phyloP scores from a whole-genome alignment of 2,329 filamentous ascomycete species.

The Magnaporthiopsis poae region DNA sequence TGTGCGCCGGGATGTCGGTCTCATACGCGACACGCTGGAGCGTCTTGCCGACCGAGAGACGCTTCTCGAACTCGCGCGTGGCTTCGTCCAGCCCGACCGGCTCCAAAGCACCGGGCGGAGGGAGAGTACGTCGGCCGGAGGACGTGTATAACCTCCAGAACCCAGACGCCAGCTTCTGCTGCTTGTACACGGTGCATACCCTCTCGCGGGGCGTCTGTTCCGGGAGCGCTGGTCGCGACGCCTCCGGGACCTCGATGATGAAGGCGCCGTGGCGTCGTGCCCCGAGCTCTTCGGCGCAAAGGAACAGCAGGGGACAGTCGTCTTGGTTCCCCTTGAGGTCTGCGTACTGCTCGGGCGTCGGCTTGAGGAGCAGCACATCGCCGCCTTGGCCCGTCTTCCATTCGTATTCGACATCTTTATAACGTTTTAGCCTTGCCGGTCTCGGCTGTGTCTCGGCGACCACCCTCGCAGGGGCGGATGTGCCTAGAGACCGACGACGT shows the following conservation, averaged over 20 bases:
- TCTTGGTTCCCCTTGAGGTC: constrained; percentile 3
- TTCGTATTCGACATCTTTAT: neutral
- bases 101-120: neutral
- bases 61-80: neutral
- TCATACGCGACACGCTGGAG: constrained; percentile 5
- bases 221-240: constrained; percentile 3
- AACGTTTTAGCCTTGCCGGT: neutral
- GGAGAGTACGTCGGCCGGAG: neutral
- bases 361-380: constrained; percentile 4
- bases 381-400: constrained; percentile 19
- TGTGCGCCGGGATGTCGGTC: constrained; percentile 7
- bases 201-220: neutral
- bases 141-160: constrained; percentile 6
- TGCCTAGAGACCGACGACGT: neutral
- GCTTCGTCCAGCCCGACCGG: neutral
- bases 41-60: neutral
- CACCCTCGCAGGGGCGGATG: neutral
- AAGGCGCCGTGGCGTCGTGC: constrained; percentile 4
- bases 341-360: constrained; percentile 2
- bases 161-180: constrained; percentile 3
- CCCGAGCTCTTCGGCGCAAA: constrained; percentile 4
- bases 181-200: constrained; percentile 1
- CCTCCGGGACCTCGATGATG: constrained; percentile 4
- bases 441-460: neutral
- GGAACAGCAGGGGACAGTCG: constrained; percentile 4